phyloP scores from a whole-genome alignment of 176 grass and related monocot species.

The Urochloa ruziziensis region DNA sequence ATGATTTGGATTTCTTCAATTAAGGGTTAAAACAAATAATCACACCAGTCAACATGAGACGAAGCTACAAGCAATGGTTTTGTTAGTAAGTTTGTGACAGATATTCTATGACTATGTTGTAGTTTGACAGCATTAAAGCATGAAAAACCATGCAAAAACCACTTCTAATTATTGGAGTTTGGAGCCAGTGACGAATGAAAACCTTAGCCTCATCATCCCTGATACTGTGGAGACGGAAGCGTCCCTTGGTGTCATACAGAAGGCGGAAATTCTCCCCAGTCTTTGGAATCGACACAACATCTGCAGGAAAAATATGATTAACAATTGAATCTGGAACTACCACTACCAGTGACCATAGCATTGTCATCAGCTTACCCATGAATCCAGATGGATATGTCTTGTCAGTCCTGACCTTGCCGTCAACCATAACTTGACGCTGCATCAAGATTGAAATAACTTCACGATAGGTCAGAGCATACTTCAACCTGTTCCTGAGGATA shows the following conservation, averaged over 20 bases:
- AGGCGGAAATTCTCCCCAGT: constrained; percentile 41
- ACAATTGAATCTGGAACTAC: background rate
- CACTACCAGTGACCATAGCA: background rate
- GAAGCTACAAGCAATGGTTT: background rate
- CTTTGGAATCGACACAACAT: constrained; percentile 51
- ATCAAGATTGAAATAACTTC: constrained; percentile 55
- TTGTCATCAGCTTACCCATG: constrained; percentile 27
- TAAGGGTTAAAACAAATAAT: background rate
- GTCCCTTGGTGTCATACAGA: constrained; percentile 50
- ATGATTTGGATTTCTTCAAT: background rate
- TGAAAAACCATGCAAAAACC: background rate
- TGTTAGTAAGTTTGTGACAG: background rate
- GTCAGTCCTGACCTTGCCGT: constrained; percentile 51
- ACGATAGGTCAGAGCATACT: constrained; percentile 48
- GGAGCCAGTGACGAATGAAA: background rate
- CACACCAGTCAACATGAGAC: background rate
- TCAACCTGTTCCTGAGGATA: constrained; percentile 52
- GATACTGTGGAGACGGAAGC: constrained; percentile 48
- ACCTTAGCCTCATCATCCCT: constrained; percentile 50
- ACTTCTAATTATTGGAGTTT: no score
- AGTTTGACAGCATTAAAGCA: background rate
- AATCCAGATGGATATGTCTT: constrained; percentile 53
- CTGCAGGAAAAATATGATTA: constrained; percentile 9
- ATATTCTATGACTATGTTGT: background rate
- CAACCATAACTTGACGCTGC: constrained; percentile 50